Percentiles rank a stretch among this genome's conserved stretches.
phyloP scores from a whole-genome alignment of 495 filamentous ascomycete genomes.

The Penicillium fimorum region DNA sequence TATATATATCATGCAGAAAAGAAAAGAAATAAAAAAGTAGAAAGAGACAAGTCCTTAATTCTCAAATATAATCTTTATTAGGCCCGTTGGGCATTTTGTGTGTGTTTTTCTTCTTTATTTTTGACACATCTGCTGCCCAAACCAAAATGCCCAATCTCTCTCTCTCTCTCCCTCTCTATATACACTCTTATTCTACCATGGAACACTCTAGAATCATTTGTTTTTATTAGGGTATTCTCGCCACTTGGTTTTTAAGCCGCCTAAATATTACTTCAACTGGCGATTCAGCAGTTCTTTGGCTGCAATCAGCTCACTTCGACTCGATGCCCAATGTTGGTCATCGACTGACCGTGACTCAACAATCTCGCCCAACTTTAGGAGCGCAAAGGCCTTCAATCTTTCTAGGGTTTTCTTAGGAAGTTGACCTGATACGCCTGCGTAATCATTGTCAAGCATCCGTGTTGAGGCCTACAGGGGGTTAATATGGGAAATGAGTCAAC shows the following conservation, averaged over 20 bases:
- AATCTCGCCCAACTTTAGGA: conserved; percentile 71
- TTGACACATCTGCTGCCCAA: conserved; percentile 22
- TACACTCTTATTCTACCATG: neutral
- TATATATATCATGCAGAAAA: neutral
- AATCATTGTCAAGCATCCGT: conserved; percentile 20
- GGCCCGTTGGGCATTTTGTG: conserved; percentile 12
- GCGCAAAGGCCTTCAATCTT: conserved; percentile 69
- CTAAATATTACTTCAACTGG: neutral
- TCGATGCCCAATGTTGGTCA: conserved; percentile 65
- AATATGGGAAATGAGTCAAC: neutral
- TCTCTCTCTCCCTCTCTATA: neutral
- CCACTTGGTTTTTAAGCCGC: conserved; percentile 1
- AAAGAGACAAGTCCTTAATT: neutral
- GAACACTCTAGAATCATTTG: neutral
- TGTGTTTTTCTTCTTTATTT: neutral
- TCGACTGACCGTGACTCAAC: conserved; percentile 57
- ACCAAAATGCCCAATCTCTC: conserved; percentile 24
- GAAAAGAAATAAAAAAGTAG: neutral
- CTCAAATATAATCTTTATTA: neutral
- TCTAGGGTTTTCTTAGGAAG: conserved; percentile 54
- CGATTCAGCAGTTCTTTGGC: conserved; percentile 68
- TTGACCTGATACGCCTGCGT: conserved; percentile 11
- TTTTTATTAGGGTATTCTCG: conserved; percentile 4
- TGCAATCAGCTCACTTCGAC: conserved; percentile 71
- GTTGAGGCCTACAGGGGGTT: conserved; percentile 19